Percentiles rank a stretch among this genome's conserved stretches.
These are phyloP conservation scores for Cadophora gregata DNA, from an alignment of 2,329 filamentous ascomycete genomes.

Conservation along the genomic window DNA sequence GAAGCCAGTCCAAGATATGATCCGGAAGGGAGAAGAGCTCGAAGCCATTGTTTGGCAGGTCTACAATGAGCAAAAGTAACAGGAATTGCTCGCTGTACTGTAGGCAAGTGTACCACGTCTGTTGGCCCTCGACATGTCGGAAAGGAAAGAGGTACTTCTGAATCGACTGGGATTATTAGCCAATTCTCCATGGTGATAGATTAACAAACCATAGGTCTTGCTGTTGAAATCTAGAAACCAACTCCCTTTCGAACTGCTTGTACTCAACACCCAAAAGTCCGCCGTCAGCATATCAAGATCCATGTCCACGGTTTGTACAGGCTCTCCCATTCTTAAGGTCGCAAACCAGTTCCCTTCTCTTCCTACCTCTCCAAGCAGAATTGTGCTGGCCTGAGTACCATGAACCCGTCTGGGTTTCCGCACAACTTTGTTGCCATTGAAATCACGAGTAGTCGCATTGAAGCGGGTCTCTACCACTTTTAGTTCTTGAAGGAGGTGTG, in stretches of 20 bases:
- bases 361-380: conserved; percentile 34
- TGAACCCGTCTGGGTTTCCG: conserved; percentile 27
- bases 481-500: conserved; percentile 27
- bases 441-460: conserved; percentile 30
- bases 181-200: not conserved
- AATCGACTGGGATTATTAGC: conserved; percentile 24
- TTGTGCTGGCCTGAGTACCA: conserved; percentile 29
- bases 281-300: conserved; percentile 37
- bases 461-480: conserved; percentile 28
- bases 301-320: conserved; percentile 31
- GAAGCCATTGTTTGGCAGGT: conserved; percentile 33
- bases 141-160: conserved; percentile 27
- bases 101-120: conserved; percentile 30
- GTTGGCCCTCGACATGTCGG: conserved; percentile 32
- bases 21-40: conserved; percentile 30
- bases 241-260: conserved; percentile 29
- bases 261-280: conserved; percentile 33
- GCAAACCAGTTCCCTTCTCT: conserved; percentile 34
- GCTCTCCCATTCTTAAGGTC: conserved; percentile 32
- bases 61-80: conserved; percentile 37
- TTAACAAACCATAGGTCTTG: conserved; percentile 31
- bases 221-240: conserved; percentile 31
- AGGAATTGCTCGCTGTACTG: conserved; percentile 21
- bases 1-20: conserved; percentile 35
- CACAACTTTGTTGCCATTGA: conserved; percentile 31